phyloP scores from a whole-genome alignment of 2,329 filamentous ascomycete species.

The Aspergillus calidoustus region DNA sequence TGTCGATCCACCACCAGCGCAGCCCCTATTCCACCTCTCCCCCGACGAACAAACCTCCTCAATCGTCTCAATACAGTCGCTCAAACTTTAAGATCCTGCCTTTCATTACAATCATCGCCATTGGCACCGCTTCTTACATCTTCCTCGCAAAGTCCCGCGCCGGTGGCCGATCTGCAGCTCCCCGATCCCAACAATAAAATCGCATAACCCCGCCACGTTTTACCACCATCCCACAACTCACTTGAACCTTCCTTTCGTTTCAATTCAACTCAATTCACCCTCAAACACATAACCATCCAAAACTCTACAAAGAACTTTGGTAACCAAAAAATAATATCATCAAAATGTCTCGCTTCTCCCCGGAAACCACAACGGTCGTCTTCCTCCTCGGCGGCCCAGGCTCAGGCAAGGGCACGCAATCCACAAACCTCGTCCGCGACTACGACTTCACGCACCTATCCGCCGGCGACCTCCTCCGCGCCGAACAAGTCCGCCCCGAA shows the following conservation, averaged over 20 bases:
- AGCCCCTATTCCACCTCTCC: slow-evolving; percentile 20
- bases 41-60: slow-evolving; percentile 19
- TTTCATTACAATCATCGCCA: slow-evolving; percentile 49
- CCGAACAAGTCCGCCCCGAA: slow-evolving; percentile 85
- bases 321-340: neutral
- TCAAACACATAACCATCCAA: neutral
- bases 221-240: neutral
- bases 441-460: slow-evolving; percentile 93
- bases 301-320: neutral
- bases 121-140: slow-evolving; percentile 56
- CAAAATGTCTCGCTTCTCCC: slow-evolving; percentile 66
- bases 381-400: slow-evolving; percentile 97
- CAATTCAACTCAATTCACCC: neutral
- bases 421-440: slow-evolving; percentile 80
- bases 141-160: slow-evolving; percentile 56
- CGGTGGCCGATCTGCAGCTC: slow-evolving; percentile 45
- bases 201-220: neutral
- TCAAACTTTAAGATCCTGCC: slow-evolving; percentile 49
- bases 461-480: slow-evolving; percentile 89
- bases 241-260: neutral
- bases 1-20: slow-evolving; percentile 8
- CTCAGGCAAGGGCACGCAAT: slow-evolving; percentile 96
- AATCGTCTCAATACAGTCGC: slow-evolving; percentile 33
- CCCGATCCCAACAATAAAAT: slow-evolving; percentile 51
- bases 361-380: slow-evolving; percentile 83